Evolutionary conservation across 2,329 filamentous ascomycete species (phyloP), one percentile per base, ranked within the genome.

Genomic region (Ophiostoma tasmaniense): DNA sequence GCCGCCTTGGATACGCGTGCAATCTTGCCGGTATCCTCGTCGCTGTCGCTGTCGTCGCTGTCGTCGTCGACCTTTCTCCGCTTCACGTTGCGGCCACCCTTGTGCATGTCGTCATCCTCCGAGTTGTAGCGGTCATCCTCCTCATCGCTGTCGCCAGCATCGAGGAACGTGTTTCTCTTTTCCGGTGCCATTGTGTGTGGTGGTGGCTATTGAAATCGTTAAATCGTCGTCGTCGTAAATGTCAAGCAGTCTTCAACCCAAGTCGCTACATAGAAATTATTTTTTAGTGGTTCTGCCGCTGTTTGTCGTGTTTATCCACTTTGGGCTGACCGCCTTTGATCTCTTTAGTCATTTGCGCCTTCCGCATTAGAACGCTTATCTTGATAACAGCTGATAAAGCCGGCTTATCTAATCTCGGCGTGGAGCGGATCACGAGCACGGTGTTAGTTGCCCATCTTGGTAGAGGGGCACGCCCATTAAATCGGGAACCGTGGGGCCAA

Each of bases 81-180:
- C 79, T 93, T 93, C 64, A 84, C 79, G 71, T 78, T 79, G 77
- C 84, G 79, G 71, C 82, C 84, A 68, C 88, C 89, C 77, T 90
- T 90, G 74, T 83, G 85, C 71, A 92, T 75, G 71, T 91, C 87
- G 64, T 88, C 84, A 33, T 76, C 80, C 28, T 90, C 89, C 0
- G 90, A 92, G 71, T 90, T 82, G 76, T 90, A 91, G 69, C 81
- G 79, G 72, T 80, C 79, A 50, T 82, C 81, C 64, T 88, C 85
- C 45, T 87, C 85, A 25, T 87, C 85, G 75, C 87, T 89, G 22
- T 86, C 82, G 22, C 80, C 80, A 11, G 80, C 81, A 72, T 89
- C 87, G 37, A 93, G 84, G 74, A 89, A 93, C 67, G 90, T 85
- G 77, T 92, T 92, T 73, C 85, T 85, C 75, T 90, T 92, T 75